Evolutionary conservation across 495 filamentous ascomycete species (phyloP), one percentile per base, ranked within the genome.

Genomic region (Pyronema omphalodes): DNA sequence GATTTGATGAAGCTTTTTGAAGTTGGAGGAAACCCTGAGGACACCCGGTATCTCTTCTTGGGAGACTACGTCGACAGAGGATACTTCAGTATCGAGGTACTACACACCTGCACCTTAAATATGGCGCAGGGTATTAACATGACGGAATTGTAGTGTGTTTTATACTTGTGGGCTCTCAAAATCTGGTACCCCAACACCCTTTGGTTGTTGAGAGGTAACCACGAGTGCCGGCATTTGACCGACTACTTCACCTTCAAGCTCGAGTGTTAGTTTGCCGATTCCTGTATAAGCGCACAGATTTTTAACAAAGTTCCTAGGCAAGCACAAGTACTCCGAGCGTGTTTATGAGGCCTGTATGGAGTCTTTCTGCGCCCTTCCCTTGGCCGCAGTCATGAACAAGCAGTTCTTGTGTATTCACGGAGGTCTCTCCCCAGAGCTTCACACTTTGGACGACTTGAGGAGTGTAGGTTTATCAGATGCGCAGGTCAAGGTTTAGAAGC

Each of bases 211-310:
- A 82, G 91, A 55, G 91, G 91, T 60, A 98, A 98, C 67, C 91
- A 98, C 70, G 91, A 98, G 73, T 98, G 91, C 68, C 81, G 91
- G 64, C 91, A 98, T 72, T 74, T 98, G 73, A 98, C 91, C 23
- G 91, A 98, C 66, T 98, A 98, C 73, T 98, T 98, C 72, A 98
- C 91, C 50, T 98, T 98, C 73, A 95, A 96, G 74, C 76, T 98
- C 52, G 91, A 98, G 69, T 98, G 91, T 66, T 40, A 46, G 62
- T 54, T 37, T 1, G 14, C 1, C 29, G 1, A 9, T 8, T 17
- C 46, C 43, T 37, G 35, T 8, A 39, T 14, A 17, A 35, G 36
- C 34, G 44, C 17, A 15, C 7, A 17, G 15, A 3, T 52, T 18
- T n/a, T 53, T 61, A 35, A 56, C 54, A n/a, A 37, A 19, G 37